Percentiles rank a stretch among this genome's conserved stretches.
phyloP scores from a whole-genome alignment of 2,329 filamentous ascomycete genomes.

The Fusarium beomiforme region DNA sequence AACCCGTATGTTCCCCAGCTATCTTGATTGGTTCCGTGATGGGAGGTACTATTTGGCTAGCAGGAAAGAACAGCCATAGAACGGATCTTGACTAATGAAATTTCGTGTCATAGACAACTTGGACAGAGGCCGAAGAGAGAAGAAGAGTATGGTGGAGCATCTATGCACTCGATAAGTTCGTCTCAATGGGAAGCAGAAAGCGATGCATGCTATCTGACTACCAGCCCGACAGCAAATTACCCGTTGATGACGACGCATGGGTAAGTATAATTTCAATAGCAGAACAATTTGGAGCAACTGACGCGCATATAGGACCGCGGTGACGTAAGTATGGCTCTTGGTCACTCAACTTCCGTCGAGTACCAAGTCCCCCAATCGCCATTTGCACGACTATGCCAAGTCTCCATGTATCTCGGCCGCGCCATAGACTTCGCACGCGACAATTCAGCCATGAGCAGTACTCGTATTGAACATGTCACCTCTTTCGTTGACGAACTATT shows the following conservation, averaged over 20 bases:
- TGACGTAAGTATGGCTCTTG: background rate
- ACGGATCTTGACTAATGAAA: too few species aligned
- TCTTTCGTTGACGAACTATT: fast-evolving
- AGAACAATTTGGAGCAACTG: fast-evolving
- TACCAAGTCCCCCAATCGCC: fast-evolving
- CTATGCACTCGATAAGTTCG: background rate
- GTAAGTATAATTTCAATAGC: fast-evolving
- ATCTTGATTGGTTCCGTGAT: fast-evolving
- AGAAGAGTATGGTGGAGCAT: background rate
- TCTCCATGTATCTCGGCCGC: background rate
- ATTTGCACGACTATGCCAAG: background rate
- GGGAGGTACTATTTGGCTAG: too few species aligned
- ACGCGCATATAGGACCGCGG: fast-evolving
- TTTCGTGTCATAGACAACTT: background rate
- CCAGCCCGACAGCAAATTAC: background rate
- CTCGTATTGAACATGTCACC: background rate
- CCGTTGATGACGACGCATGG: background rate
- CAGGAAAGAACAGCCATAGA: too few species aligned
- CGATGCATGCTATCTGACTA: fast-evolving
- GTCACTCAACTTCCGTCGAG: background rate
- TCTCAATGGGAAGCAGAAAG: background rate
- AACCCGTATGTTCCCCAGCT: background rate
- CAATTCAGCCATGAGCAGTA: background rate
- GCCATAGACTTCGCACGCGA: background rate
- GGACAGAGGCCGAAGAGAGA: background rate